Base-by-base conservation (phyloP, 768 basidiomycete genomes). In the Lactarius sanguifluus region DNA sequence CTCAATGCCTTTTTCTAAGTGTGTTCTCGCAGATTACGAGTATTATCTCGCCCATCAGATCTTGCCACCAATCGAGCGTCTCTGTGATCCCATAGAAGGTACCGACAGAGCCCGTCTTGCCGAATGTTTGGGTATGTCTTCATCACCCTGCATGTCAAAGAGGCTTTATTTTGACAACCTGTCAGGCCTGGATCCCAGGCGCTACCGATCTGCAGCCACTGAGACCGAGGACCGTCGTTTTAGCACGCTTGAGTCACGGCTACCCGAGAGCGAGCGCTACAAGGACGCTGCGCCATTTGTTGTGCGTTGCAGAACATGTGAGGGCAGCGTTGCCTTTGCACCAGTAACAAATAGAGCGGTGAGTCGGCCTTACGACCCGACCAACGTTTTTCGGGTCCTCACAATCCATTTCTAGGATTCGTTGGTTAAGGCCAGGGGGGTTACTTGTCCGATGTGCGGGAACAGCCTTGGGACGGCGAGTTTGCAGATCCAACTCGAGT, bases 31-130 rank as follows among this genome's bases (percentile, higher is more conserved):
- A 95, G 97, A 98, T 76, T 94, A 88, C 74, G 92, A 97, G 69
- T 85, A 91, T 75, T 99, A 98, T 76, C 81, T 99, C 10, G 85
- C 90, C 5, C 85, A 92, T 32, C 97, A 99, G 77, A 86, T 99
- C 38, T 79, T 99, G 3, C 97, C 97, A 4, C 96, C 97, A 0
- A 88, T 98, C 64, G 92, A 97, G 73, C 89, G 97, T 70, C 78
- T 99, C 58, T 99, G 97, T 74, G 97, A 97, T 52, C 90, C 92
- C 1, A 98, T 99, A 55, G 94, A 97, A 71, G 96, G 96, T 8
- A 98, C 96, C 0, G 96, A 98, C 72, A 85, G 92, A 32, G 81
- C 95, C 8, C 85, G 96, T 41, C 79, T 99, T 25, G 97, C 97
- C 0, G 96, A 98, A 79, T 98, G 94, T 75, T 85, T 99, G 7